phyloP scores from a whole-genome alignment of 2,329 filamentous ascomycete genomes.

The Onygenales sp. region DNA sequence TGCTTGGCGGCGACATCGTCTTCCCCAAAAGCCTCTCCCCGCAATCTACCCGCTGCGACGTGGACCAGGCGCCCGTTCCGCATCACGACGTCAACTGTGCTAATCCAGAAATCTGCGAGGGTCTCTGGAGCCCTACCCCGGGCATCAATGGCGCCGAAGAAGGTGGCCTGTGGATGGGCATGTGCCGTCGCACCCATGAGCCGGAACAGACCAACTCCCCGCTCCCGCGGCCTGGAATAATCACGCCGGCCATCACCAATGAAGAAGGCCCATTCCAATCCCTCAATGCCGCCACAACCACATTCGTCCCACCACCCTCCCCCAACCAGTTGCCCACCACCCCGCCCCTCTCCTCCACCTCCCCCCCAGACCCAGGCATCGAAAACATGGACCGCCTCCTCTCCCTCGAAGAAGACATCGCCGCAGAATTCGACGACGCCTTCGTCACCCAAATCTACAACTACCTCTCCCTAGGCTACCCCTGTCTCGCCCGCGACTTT shows the following conservation, averaged over 20 bases:
- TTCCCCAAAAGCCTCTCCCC: conserved; percentile 79
- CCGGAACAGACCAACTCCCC: not conserved
- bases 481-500: conserved; percentile 70
- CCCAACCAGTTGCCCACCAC: conserved; percentile 7
- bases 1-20: conserved; percentile 72
- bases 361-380: not conserved
- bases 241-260: conserved; percentile 15
- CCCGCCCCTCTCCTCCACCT: conserved; percentile 1
- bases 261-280: conserved; percentile 1
- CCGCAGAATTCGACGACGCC: conserved; percentile 64
- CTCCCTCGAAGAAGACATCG: conserved; percentile 25
- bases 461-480: conserved; percentile 87
- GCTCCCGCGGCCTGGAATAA: conserved; percentile 15
- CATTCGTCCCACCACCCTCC: not conserved
- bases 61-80: conserved; percentile 53
- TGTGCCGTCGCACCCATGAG: conserved; percentile 22
- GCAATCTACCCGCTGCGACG: conserved; percentile 73
- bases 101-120: conserved; percentile 42
- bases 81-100: conserved; percentile 38
- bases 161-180: conserved; percentile 43
- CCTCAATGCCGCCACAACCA: not conserved
- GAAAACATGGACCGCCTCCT: conserved; percentile 5
- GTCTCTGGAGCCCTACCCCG: conserved; percentile 72
- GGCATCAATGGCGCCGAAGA: conserved; percentile 27
- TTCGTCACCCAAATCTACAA: conserved; percentile 97